These are phyloP conservation scores for Chaetomiaceae sp. DNA, from an alignment of 2,329 filamentous ascomycete genomes.

Conservation along the genomic window DNA sequence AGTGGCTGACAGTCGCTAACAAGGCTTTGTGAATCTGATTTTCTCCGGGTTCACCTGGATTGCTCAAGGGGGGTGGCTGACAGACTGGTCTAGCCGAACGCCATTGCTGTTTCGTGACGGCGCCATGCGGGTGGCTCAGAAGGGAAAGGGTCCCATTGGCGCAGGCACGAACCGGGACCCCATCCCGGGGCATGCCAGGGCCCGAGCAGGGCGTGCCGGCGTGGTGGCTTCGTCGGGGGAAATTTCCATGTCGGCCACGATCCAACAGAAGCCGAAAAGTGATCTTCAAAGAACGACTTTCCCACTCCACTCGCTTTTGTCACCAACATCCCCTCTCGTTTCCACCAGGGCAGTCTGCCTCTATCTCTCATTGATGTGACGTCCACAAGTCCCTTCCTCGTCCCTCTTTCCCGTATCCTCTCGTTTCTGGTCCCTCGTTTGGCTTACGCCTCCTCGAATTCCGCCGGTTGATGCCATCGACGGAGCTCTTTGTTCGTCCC, in stretches of 20 bases:
- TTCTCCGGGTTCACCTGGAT: too few relatives aligned
- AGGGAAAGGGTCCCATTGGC: slow-evolving; percentile 9
- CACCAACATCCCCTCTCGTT: slow-evolving; percentile 4
- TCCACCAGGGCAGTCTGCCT: neutral
- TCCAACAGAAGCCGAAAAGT: neutral
- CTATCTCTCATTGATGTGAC: slow-evolving; percentile 1
- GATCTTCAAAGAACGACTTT: slow-evolving; percentile 1
- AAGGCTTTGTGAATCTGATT: too few relatives aligned
- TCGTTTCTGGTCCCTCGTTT: slow-evolving; percentile 13
- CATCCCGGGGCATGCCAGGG: too few relatives aligned
- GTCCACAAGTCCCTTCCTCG: neutral
- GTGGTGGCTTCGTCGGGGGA: neutral
- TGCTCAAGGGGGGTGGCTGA: too few relatives aligned
- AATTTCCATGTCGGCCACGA: slow-evolving; percentile 9
- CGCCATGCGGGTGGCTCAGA: slow-evolving; percentile 4
- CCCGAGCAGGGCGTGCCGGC: too few relatives aligned
- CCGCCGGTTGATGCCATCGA: slow-evolving; percentile 13
- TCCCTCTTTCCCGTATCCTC: neutral
- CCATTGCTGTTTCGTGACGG: slow-evolving; percentile 14
- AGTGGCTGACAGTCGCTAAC: neutral
- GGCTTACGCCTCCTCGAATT: neutral
- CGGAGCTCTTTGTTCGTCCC: slow-evolving; percentile 2
- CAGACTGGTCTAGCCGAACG: too few relatives aligned
- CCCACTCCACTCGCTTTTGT: slow-evolving; percentile 8
- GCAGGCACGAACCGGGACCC: neutral